Evolutionary conservation across 352 stramenopile species (phyloP), one percentile per base, ranked within the genome.

Genomic region (Phytophthora boehmeriae): DNA sequence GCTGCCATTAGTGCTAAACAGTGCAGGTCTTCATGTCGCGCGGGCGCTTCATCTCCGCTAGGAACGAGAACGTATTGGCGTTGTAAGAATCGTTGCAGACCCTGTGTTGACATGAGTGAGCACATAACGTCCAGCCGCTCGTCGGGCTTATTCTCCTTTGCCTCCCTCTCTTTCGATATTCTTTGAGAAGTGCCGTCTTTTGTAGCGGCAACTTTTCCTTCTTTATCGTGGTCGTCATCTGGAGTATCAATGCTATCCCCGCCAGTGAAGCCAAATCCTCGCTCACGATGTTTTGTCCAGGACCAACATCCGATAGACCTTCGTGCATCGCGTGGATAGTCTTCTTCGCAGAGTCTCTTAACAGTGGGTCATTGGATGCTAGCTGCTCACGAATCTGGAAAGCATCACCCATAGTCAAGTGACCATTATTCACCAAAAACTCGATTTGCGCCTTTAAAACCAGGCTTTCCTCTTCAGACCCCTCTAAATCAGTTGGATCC

Each of bases 381-480:
- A 95, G 60, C 6, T 80, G 70, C 23, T 87, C 74, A 55, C 83
- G 73, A 17, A 95, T 73, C 35, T 92, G 80, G 44, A 85, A 93
- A 9, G 87, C 80, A 51, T 95, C 87, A 11, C 71, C 78, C 28
- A 76, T 65, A 0, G 81, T 92, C 16, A 95, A 35, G 22, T 77
- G 72, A 2, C 76, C 76, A 23, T 68, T 75, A 45, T 92, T 86
- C 19, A 92, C 80, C 17, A 95, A 64, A 19, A 80, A 90, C 53
- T 95, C 87, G 34, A 94, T 64, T 39, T 95, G 87, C 0, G 85
- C 85, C 19, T 84, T 80, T 16, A 92, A 25, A 28, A 93, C 68
- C 34, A 92, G 62, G 54, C 51, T 62, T 30, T 76, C 59, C 54
- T 66, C 63, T 50, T 66, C 43, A 59, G 32, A 32, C 59, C 45